A percentile compares a stretch with the other conserved stretches of the same genome.
Evolutionary conservation across 108 stramenopile species (phyloP).

Genomic region (Cyclotella cryptica): DNA sequence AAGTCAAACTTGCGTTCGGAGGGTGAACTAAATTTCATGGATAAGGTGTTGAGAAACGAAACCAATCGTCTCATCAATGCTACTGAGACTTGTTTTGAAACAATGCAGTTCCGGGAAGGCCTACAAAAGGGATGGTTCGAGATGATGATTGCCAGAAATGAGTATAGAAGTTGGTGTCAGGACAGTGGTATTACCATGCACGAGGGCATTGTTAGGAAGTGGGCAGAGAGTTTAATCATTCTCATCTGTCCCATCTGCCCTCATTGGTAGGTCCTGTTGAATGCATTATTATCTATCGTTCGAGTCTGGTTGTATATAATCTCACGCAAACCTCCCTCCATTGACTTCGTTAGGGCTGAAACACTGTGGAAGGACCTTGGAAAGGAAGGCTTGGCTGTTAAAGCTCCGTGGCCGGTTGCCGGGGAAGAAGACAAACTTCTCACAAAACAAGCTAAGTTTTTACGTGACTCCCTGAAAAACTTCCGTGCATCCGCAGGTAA

Average conservation of each 20-base stretch:
- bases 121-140: slow-evolving; percentile 94
- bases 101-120: slow-evolving; percentile 94
- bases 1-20: slow-evolving; percentile 52
- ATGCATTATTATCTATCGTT: slow-evolving; percentile 19
- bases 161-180: slow-evolving; percentile 93
- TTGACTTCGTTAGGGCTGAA: slow-evolving; percentile 59
- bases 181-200: slow-evolving; percentile 90
- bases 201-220: slow-evolving; percentile 70
- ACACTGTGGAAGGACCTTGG: slow-evolving; percentile 79
- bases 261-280: slow-evolving; percentile 73
- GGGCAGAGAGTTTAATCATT: slow-evolving; percentile 76
- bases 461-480: slow-evolving; percentile 72
- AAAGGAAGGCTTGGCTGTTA: slow-evolving; percentile 81
- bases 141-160: slow-evolving; percentile 89
- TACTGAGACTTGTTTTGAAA: slow-evolving; percentile 64
- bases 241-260: slow-evolving; percentile 94
- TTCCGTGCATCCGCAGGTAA: slow-evolving; percentile 83
- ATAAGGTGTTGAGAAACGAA: slow-evolving; percentile 91
- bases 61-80: slow-evolving; percentile 84
- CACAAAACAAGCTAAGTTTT: slow-evolving; percentile 85
- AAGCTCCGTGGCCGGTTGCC: slow-evolving; percentile 88
- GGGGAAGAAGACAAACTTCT: slow-evolving; percentile 86
- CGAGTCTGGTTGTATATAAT: too few species aligned
- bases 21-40: slow-evolving; percentile 81
- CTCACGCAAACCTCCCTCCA: too few species aligned